A percentile compares a stretch with the other conserved stretches of the same genome.
Evolutionary conservation across 805 yeast genomes (phyloP).

Genomic region (Yamadazyma akitaensis): DNA sequence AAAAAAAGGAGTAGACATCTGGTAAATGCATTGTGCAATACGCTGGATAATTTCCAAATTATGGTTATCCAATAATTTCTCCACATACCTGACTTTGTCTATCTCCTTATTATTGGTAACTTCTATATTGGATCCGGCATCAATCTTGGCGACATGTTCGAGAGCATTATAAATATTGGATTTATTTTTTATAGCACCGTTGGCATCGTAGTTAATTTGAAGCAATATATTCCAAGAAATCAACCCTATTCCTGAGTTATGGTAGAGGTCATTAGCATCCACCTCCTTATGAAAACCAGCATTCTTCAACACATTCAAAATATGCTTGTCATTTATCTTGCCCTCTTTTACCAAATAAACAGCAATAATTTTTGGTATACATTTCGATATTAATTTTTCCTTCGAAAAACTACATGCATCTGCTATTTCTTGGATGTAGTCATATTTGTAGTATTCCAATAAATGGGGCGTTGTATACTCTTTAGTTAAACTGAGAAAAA

Average conservation of each 20-base stretch:
- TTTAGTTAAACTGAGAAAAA: conserved; percentile 66
- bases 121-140: background rate
- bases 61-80: conserved; percentile 45
- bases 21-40: conserved; percentile 75
- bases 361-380: conserved; percentile 55
- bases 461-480: conserved; percentile 75
- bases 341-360: conserved; percentile 51
- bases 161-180: conserved; percentile 42
- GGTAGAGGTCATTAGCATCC: conserved; percentile 30
- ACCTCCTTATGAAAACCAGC: conserved; percentile 44
- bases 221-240: conserved; percentile 35
- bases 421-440: conserved; percentile 63
- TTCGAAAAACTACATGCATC: conserved; percentile 44
- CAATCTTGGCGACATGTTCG: conserved; percentile 32
- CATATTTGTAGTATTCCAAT: conserved; percentile 61
- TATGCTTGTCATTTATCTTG: conserved; percentile 45
- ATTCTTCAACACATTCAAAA: conserved; percentile 51
- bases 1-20: conserved; percentile 66
- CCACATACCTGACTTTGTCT: conserved; percentile 19
- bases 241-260: conserved; percentile 35
- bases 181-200: conserved; percentile 27
- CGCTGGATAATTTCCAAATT: conserved; percentile 74
- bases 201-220: conserved; percentile 30
- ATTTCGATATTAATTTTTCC: conserved; percentile 45
- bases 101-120: background rate